A percentile compares a stretch with the other conserved stretches of the same genome.
Evolutionary conservation across 768 basidiomycete species (phyloP).

Genomic region (Tremella yokohamensis): DNA sequence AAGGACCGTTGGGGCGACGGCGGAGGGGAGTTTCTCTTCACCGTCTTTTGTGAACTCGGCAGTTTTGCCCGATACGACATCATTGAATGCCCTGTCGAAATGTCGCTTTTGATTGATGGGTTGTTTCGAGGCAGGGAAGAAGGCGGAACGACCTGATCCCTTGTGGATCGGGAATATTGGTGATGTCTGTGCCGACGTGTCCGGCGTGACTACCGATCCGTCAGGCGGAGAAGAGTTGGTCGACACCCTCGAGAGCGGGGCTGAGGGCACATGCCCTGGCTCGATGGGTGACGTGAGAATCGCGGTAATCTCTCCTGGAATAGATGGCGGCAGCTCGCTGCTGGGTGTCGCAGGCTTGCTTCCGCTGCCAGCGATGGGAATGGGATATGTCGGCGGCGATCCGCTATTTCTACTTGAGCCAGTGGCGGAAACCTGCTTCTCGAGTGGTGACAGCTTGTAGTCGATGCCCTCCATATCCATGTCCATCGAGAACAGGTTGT

Average conservation of each 20-base stretch:
- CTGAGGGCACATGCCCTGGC: not conserved
- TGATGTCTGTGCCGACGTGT: conserved; percentile 36
- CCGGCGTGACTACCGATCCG: conserved; percentile 33
- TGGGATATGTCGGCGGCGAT: conserved; percentile 20
- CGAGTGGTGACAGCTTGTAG: conserved; percentile 7
- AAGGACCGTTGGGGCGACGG: conserved; percentile 43
- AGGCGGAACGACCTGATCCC: conserved; percentile 22
- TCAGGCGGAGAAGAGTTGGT: conserved; percentile 39
- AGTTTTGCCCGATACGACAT: conserved; percentile 34
- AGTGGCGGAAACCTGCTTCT: conserved; percentile 12
- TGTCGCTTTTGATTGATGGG: conserved; percentile 24
- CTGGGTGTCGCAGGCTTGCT: conserved; percentile 34
- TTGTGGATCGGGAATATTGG: conserved; percentile 39
- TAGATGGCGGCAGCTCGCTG: conserved; percentile 21
- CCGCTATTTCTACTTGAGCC: conserved; percentile 21
- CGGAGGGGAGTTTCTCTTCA: conserved; percentile 16
- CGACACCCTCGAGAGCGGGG: conserved; percentile 14
- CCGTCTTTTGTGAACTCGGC: conserved; percentile 11
- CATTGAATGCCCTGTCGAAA: conserved; percentile 45
- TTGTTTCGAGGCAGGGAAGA: conserved; percentile 21
- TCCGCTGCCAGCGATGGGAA: conserved; percentile 26
- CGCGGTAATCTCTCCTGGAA: conserved; percentile 32
- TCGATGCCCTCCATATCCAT: conserved; percentile 40
- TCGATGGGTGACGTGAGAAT: conserved; percentile 38
- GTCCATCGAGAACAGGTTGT: conserved; percentile 39